Evolutionary conservation across 2,329 filamentous ascomycete genomes (phyloP), one percentile per base, ranked within the genome.

Genomic region (Colletotrichum coccodes): DNA sequence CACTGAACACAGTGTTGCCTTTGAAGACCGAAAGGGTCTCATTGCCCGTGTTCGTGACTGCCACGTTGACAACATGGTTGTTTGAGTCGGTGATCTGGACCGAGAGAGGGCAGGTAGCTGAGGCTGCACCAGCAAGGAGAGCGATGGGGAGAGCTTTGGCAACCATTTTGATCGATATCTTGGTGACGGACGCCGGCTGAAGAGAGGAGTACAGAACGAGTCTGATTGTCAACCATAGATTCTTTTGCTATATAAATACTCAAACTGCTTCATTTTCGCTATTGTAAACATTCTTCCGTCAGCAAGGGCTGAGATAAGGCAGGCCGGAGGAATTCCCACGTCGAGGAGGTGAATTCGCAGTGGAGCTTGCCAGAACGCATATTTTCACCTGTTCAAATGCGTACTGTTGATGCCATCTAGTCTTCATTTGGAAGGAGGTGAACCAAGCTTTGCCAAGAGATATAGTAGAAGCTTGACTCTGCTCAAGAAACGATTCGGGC

Each of bases 1-100:
- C 56, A 21, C 66, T 69, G 36, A 69, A 69, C 16, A 69, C 66
- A 6, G 66, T 69, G 61, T 69, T 69, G 26, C 66, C 66, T 42
- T 60, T 66, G 42, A 69, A 69, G 56, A 69, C 56, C 26, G 54
- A 58, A 12, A 69, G 38, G 30, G 66, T 49, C 62, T 69, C 66
- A 34, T n/a, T 56, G 40, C 61, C 66, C 28, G 66, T 69, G 61
- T 69, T 69, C 4, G 61, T 69, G 16, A 69, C 66, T 14, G 66
- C 61, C 9, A 69, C 66, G 36, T 60, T 59, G 49, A 69, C 66
- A 14, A 65, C 54, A 4, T 69, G 66, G 66, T 49, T 65, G 21
- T 69, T 30, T 7, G 54, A 59, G 28, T 56, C 50, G 47, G 54
- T 46, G 56, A 69, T 69, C 34, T 69, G 32, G 26, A 69, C 56